Conservation (phyloP, 352 stramenopile genomes). For the Phytophthora citrophthora region DNA sequence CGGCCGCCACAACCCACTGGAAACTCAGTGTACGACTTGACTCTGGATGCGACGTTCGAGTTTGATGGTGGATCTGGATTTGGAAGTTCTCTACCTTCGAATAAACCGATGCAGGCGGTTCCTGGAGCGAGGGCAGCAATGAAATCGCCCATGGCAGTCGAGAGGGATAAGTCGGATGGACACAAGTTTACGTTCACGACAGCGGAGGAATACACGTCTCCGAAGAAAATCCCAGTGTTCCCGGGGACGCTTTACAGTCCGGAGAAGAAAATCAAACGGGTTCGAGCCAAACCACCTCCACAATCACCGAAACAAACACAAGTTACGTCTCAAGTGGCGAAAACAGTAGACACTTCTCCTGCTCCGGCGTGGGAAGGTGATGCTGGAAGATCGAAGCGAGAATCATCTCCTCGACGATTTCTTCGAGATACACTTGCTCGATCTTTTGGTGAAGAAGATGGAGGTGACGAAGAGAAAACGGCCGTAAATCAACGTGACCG, state of each 20-base stretch:
- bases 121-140: conserved; percentile 19
- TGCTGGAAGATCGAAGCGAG: conserved; percentile 46
- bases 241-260: conserved; percentile 66
- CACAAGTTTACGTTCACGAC: conserved; percentile 81
- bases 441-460: conserved; percentile 26
- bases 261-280: conserved; percentile 35
- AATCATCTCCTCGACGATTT: conserved; percentile 71
- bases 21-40: conserved; percentile 55
- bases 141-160: conserved; percentile 22
- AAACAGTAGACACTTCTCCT: conserved; percentile 8
- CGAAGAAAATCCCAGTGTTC: conserved; percentile 81
- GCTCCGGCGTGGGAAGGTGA: conserved; percentile 18
- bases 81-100: conserved; percentile 60
- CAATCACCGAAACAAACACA: conserved; percentile 22
- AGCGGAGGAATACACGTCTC: conserved; percentile 69
- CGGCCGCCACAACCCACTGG: conserved; percentile 6
- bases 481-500: conserved; percentile 35
- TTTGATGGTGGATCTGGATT: conserved; percentile 76
- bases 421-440: conserved; percentile 57
- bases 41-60: conserved; percentile 68
- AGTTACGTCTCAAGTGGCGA: conserved; percentile 10
- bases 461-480: conserved; percentile 27
- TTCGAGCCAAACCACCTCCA: conserved; percentile 18
- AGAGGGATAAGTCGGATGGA: conserved; percentile 6
- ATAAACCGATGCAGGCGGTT: conserved; percentile 55